Base-by-base conservation (phyloP, 2,329 filamentous ascomycete species). In the Beauveria sp. region DNA sequence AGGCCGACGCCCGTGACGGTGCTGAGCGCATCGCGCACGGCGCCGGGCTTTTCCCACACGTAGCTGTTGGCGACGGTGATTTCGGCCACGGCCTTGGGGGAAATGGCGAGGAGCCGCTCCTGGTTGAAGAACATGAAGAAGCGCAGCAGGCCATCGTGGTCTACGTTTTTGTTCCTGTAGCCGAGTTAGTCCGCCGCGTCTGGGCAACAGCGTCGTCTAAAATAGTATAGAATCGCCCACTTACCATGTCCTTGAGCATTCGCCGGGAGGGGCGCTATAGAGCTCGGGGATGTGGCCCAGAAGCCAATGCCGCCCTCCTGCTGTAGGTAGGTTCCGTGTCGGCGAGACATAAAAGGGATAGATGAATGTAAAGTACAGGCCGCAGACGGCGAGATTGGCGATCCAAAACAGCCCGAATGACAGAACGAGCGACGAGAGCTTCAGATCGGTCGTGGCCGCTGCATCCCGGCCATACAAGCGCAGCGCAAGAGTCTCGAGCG, bases 1-100 rank as follows among this genome's bases (percentile, higher is more conserved):
- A 93, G 77, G 10, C 90, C 89, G 14, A 87, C 75, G 10, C 91
- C 88, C 14, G 93, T 78, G 28, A 92, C 78, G 24, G 84, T 79
- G 1, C 81, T 83, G 4, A 93, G 75, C 1, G 80, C 79, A 49
- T 74, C 74, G 40, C 83, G 77, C 34, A 90, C 66, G 26, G 78
- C 69, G 1, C 67, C 58, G 0, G 88, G 87, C 70, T 91, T 91
- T 50, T 79, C 69, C 66, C 90, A 93, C 46, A 88, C 83, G 70
- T 92, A 91, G 65, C 79, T 85, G 63, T 85, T 87, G 20, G 82
- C 84, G 28, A 86, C 84, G 4, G 92, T 78, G 9, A 91, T 81
- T 71, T 93, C 89, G 5, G 82, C 80, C n/a, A 91, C 75, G 0
- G 82, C 86, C 71, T 87, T 87, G 22, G 87, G 79, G 2, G 77